These are phyloP conservation scores for Tricholoma hemisulphureum DNA, from an alignment of 768 basidiomycete genomes.

Conservation along the genomic window DNA sequence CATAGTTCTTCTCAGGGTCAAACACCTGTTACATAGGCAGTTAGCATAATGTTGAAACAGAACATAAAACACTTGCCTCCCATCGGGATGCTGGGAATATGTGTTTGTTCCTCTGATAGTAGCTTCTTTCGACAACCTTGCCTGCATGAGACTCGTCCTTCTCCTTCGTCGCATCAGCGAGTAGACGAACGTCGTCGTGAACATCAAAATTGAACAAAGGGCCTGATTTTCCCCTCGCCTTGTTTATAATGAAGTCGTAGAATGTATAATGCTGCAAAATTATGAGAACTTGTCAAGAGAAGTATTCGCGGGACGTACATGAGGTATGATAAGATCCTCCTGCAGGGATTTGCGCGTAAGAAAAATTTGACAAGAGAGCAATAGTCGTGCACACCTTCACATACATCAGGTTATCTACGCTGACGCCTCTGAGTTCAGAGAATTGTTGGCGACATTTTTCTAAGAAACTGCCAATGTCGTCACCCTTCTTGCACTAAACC, in stretches of 20 bases:
- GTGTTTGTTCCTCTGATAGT: slow-evolving; percentile 95
- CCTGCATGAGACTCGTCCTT: slow-evolving; percentile 99
- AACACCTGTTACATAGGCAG: slow-evolving; percentile 58
- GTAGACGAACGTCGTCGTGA: slow-evolving; percentile 93
- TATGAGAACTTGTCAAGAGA: slow-evolving; percentile 4
- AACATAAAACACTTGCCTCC: slow-evolving; percentile 60
- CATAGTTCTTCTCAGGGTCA: slow-evolving; percentile 92
- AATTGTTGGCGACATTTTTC: slow-evolving; percentile 93
- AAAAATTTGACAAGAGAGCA: neutral
- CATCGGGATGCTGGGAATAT: slow-evolving; percentile 96
- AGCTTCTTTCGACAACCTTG: slow-evolving; percentile 95
- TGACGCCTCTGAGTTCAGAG: slow-evolving; percentile 85
- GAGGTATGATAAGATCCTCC: slow-evolving; percentile 98
- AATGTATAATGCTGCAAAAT: slow-evolving; percentile 85
- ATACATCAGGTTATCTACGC: slow-evolving; percentile 98
- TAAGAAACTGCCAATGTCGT: slow-evolving; percentile 81
- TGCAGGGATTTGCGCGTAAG: slow-evolving; percentile 28
- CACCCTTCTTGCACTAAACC: slow-evolving; percentile 92
- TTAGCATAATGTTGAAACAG: neutral
- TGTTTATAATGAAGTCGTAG: slow-evolving; percentile 98
- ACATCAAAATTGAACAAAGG: slow-evolving; percentile 99
- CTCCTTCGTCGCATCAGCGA: slow-evolving; percentile 93
- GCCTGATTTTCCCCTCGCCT: slow-evolving; percentile 96
- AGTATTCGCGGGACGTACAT: slow-evolving; percentile 59
- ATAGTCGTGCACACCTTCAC: slow-evolving; percentile 64